Conservation (phyloP, 345 rosid genomes). For the Zanthoxylum bungeanum region DNA sequence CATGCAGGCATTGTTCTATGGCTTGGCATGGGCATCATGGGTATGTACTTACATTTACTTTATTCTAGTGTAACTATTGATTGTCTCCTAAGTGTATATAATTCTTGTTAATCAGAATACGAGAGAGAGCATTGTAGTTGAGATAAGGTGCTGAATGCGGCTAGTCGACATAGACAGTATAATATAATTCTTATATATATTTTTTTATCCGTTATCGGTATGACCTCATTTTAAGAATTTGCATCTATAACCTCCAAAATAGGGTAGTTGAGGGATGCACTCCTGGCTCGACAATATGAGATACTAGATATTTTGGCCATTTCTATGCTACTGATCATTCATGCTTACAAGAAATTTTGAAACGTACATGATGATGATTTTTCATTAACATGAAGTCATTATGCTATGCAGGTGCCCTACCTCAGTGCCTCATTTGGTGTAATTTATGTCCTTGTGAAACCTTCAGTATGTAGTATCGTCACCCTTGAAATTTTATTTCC, state of each 20-base stretch:
- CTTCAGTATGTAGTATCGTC: constrained; percentile 36
- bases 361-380: no score
- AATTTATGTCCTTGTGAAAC: constrained; percentile 43
- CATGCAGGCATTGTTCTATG: constrained; percentile 48
- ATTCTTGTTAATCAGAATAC: background rate
- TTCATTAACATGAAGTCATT: background rate
- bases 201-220: no score
- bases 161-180: no score
- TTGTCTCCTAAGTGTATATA: background rate
- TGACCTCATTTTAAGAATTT: no score
- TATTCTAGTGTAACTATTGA: background rate
- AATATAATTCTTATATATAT: no score
- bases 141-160: background rate
- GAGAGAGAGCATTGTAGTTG: background rate
- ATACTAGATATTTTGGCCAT: background rate
- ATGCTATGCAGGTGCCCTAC: constrained; percentile 45
- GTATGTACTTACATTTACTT: constrained; percentile 23
- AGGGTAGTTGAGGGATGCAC: no score
- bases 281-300: no score
- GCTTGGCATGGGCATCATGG: constrained; percentile 61
- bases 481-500: background rate
- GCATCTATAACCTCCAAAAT: no score
- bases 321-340: background rate
- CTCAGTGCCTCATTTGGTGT: constrained; percentile 53
- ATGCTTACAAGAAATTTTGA: background rate